Percentiles rank a stretch among this genome's conserved stretches.
phyloP scores from a whole-genome alignment of 768 basidiomycete genomes.

The Trametes punicea region DNA sequence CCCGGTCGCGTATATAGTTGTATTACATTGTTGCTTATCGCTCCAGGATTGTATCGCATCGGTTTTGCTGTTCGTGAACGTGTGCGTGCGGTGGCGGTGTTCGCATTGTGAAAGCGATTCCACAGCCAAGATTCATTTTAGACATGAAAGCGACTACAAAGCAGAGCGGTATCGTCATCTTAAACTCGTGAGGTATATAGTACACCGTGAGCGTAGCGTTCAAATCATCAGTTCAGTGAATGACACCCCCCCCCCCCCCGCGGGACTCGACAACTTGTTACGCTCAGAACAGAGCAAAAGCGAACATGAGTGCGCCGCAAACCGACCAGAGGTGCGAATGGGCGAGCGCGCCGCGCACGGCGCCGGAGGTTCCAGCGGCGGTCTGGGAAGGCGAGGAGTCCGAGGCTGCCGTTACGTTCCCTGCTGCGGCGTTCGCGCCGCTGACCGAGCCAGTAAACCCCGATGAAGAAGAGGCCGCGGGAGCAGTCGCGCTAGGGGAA shows the following conservation, averaged over 20 bases:
- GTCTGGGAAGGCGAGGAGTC: background rate
- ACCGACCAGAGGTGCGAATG: background rate
- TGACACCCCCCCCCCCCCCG: background rate
- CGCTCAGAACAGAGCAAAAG: background rate
- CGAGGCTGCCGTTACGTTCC: background rate
- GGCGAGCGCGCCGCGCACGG: background rate
- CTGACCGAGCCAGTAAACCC: background rate
- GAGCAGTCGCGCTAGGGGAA: background rate
- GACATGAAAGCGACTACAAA: background rate
- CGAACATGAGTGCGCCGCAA: background rate
- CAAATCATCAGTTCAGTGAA: background rate
- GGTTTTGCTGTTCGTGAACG: background rate
- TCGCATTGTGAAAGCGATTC: too few relatives aligned
- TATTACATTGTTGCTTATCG: background rate
- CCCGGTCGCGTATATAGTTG: slow-evolving; percentile 6
- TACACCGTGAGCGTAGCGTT: slow-evolving; percentile 1
- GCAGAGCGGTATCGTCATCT: background rate
- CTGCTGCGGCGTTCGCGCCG: background rate
- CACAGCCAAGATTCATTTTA: too few relatives aligned
- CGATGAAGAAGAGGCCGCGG: background rate
- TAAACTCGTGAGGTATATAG: background rate
- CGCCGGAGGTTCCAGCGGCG: background rate
- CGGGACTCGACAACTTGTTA: background rate
- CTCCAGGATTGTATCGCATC: slow-evolving; percentile 3
- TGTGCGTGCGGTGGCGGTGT: background rate